A percentile compares a stretch with the other conserved stretches of the same genome.
phyloP scores from a whole-genome alignment of 176 grass and related monocot species.

The Calamus simplicifolius region DNA sequence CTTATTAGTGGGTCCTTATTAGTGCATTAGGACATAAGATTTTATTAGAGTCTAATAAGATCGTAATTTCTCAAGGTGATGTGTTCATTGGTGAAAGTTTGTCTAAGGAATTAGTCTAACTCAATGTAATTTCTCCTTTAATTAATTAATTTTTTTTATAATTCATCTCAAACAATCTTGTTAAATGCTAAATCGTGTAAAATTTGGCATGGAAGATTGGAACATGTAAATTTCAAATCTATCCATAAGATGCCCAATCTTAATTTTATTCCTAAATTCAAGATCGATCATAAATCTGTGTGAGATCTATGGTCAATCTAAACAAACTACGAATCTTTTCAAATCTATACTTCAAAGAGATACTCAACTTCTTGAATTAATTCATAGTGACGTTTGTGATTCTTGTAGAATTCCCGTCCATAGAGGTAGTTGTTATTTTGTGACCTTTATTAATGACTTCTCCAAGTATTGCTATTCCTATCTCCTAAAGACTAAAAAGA shows the following conservation, averaged over 20 bases:
- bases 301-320: neutral
- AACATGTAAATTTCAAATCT: neutral
- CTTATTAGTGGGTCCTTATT: neutral
- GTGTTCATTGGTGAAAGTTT: neutral
- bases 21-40: slow-evolving; percentile 1
- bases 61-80: neutral
- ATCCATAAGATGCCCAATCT: neutral
- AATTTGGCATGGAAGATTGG: neutral
- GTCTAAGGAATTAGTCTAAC: too few relatives aligned
- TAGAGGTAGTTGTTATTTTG: too few relatives aligned
- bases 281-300: neutral
- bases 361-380: neutral
- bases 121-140: neutral
- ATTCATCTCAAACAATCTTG: neutral
- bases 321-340: neutral
- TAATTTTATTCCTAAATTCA: neutral
- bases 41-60: neutral
- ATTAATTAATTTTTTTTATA: too few relatives aligned
- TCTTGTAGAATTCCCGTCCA: too few relatives aligned
- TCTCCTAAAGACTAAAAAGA: too few relatives aligned
- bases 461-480: too few relatives aligned
- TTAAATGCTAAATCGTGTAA: neutral
- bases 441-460: too few relatives aligned
- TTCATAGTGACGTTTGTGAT: too few relatives aligned
- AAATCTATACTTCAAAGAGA: neutral